Evolutionary conservation across 805 yeast genomes (phyloP).

Genomic region (Wickerhamiella domercqiae): DNA sequence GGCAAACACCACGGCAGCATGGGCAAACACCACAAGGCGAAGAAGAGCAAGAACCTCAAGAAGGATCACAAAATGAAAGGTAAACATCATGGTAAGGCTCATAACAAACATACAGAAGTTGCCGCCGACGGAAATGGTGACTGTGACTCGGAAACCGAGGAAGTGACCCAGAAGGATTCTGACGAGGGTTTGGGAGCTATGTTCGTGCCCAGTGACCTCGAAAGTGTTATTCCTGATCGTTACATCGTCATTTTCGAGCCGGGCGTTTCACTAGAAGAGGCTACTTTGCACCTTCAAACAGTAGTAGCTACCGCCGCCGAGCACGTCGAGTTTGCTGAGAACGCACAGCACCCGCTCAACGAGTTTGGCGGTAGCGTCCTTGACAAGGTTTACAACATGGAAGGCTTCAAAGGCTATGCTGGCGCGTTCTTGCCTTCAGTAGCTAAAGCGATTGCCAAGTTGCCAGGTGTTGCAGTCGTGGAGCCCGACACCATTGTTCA

Average conservation of each 20-base stretch:
- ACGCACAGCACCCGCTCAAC: constrained; percentile 19
- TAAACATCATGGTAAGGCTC: background rate
- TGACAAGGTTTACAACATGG: constrained; percentile 32
- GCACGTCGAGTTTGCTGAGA: constrained; percentile 26
- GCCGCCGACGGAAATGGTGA: background rate
- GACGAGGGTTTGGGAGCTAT: background rate
- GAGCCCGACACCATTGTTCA: constrained; percentile 44
- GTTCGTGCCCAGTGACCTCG: constrained; percentile 2
- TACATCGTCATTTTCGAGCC: constrained; percentile 79
- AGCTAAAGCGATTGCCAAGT: constrained; percentile 54
- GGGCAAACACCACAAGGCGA: no score
- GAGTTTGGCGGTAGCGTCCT: no score
- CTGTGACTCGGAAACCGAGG: background rate
- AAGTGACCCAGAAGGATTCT: background rate
- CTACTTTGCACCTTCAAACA: constrained; percentile 53
- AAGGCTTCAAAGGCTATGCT: constrained; percentile 55
- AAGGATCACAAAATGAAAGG: no score
- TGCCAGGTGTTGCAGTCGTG: constrained; percentile 39
- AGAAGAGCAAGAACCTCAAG: no score
- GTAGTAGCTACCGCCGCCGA: constrained; percentile 28
- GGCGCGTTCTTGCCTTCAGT: constrained; percentile 70
- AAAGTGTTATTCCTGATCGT: constrained; percentile 20
- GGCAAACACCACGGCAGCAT: no score
- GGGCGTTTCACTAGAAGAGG: constrained; percentile 36
- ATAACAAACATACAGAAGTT: background rate